These are phyloP conservation scores for Pythium sukuiense DNA, from an alignment of 352 stramenopile genomes.

Conservation along the genomic window DNA sequence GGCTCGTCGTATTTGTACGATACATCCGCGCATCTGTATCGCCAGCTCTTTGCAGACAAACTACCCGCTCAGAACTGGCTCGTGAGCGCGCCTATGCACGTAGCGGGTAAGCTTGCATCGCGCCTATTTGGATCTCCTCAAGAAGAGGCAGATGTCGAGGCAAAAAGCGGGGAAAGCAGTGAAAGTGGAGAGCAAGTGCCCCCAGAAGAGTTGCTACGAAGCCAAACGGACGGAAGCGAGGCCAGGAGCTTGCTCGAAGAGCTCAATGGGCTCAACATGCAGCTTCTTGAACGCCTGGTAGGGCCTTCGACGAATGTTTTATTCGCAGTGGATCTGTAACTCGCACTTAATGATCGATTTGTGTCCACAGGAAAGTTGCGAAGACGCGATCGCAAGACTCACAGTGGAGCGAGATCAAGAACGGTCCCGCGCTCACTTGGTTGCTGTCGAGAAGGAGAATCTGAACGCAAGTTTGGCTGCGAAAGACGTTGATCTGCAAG, in stretches of 20 bases:
- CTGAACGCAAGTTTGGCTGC: constrained; percentile 37
- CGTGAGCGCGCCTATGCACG: constrained; percentile 60
- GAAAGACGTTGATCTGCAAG: constrained; percentile 52
- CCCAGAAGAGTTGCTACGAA: constrained; percentile 25
- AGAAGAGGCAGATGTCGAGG: background rate
- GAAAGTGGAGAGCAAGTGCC: background rate
- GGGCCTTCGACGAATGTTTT: no score
- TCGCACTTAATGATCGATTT: background rate
- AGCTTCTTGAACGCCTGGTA: constrained; percentile 79
- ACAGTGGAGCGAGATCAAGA: constrained; percentile 82
- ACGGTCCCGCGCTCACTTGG: constrained; percentile 62
- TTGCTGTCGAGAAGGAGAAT: constrained; percentile 69
- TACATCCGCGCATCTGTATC: constrained; percentile 37
- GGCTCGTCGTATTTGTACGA: constrained; percentile 38
- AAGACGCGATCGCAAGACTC: constrained; percentile 66
- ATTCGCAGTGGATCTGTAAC: no score
- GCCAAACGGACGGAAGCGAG: constrained; percentile 34
- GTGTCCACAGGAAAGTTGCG: constrained; percentile 57
- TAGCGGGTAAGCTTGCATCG: constrained; percentile 59
- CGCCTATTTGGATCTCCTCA: constrained; percentile 59
- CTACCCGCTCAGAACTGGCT: constrained; percentile 65
- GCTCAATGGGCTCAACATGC: constrained; percentile 84
- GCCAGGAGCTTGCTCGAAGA: constrained; percentile 80
- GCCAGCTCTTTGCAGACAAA: constrained; percentile 45
- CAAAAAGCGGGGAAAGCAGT: background rate